These are phyloP conservation scores for Periconia sp. DNA, from an alignment of 2,329 filamentous ascomycete species.

Conservation along the genomic window DNA sequence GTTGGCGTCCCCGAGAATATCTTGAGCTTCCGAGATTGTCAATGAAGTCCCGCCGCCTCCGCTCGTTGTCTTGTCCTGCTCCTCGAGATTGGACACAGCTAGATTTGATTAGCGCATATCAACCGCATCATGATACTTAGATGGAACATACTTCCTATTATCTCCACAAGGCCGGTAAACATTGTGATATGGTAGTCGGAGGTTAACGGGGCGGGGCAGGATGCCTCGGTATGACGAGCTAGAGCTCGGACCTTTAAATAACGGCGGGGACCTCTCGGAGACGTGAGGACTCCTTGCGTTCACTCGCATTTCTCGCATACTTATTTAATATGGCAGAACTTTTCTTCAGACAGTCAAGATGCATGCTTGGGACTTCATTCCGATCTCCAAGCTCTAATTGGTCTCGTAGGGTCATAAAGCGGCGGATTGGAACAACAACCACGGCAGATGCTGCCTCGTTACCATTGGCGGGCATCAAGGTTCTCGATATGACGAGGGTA, in stretches of 20 bases:
- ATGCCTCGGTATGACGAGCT: constrained; percentile 26
- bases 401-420: constrained; percentile 15
- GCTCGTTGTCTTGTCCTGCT: constrained; percentile 73
- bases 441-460: constrained; percentile 55
- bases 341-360: constrained; percentile 21
- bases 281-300: constrained; percentile 1
- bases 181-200: constrained; percentile 58
- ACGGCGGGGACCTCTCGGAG: constrained; percentile 12
- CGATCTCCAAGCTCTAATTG: constrained; percentile 16
- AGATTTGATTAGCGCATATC: constrained; percentile 42
- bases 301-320: constrained; percentile 4
- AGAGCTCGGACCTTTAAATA: constrained; percentile 16
- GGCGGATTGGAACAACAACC: constrained; percentile 51
- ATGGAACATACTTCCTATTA: constrained; percentile 90
- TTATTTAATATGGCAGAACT: constrained; percentile 19
- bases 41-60: constrained; percentile 84
- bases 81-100: constrained; percentile 85
- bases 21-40: constrained; percentile 76
- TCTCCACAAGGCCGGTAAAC: constrained; percentile 77
- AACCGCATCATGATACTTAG: constrained; percentile 15
- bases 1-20: constrained; percentile 82
- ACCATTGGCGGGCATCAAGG: constrained; percentile 83
- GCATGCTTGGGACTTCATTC: constrained; percentile 11
- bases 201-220: constrained; percentile 26
- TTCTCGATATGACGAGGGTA: constrained; percentile 96